Conservation (phyloP, 108 stramenopile species). For the Nitzschia sp. region DNA sequence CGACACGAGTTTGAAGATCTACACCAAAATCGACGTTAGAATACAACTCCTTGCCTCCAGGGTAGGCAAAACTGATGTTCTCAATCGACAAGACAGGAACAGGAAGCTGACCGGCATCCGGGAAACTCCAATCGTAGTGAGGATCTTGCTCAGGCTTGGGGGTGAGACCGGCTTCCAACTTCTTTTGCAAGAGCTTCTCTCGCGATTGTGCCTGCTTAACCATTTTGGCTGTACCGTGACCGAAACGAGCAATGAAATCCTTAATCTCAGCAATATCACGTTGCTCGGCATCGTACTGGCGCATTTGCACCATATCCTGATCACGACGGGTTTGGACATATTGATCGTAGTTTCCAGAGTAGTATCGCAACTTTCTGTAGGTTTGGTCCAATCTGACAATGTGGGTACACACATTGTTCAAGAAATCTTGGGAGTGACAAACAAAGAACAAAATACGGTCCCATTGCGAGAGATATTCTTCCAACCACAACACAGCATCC, state of each 20-base stretch:
- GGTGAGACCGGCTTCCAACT: conserved; percentile 87
- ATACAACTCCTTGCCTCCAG: conserved; percentile 70
- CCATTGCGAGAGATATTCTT: conserved; percentile 93
- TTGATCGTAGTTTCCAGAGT: conserved; percentile 95
- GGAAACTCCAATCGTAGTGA: conserved; percentile 75
- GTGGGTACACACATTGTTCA: conserved; percentile 97
- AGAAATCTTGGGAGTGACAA: conserved; percentile 97
- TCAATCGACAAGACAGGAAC: conserved; percentile 83
- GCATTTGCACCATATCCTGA: conserved; percentile 94
- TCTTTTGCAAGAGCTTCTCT: conserved; percentile 89
- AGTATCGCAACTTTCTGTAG: conserved; percentile 91
- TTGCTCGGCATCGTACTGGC: conserved; percentile 96
- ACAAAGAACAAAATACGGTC: conserved; percentile 93
- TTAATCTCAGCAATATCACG: conserved; percentile 95
- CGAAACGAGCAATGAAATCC: conserved; percentile 94
- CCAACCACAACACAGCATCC: conserved; percentile 99
- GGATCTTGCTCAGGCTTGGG: conserved; percentile 76
- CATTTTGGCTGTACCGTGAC: conserved; percentile 95
- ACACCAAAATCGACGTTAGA: conserved; percentile 87
- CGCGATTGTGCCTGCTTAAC: conserved; percentile 91
- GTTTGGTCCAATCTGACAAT: conserved; percentile 91
- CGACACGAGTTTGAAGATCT: conserved; percentile 84
- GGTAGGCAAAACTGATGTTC: conserved; percentile 79
- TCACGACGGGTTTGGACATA: conserved; percentile 91
- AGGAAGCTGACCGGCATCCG: conserved; percentile 85